A percentile compares a stretch with the other conserved stretches of the same genome.
These are phyloP conservation scores for Cutaneotrichosporon mucoides DNA, from an alignment of 1,284 basidiomycete genomes.

Conservation along the genomic window DNA sequence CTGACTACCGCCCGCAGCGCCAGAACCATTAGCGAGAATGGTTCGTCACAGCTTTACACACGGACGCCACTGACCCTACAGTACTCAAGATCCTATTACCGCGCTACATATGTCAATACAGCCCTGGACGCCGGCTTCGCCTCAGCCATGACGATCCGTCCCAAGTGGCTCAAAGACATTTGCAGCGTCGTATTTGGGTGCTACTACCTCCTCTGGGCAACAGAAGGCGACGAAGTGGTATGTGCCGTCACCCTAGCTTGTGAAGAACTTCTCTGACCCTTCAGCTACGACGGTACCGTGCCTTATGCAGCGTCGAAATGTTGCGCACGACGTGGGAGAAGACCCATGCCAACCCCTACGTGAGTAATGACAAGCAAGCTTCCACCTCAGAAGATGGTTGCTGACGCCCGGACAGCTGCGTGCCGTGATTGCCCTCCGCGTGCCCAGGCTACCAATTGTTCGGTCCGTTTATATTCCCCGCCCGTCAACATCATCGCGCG, in stretches of 20 bases:
- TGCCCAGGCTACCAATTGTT: slow-evolving; percentile 60
- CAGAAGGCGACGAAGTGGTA: slow-evolving; percentile 91
- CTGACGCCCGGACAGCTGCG: slow-evolving; percentile 58
- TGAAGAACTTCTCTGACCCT: neutral
- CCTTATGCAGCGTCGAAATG: slow-evolving; percentile 93
- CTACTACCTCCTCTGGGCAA: slow-evolving; percentile 92
- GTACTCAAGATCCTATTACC: slow-evolving; percentile 88
- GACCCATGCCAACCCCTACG: slow-evolving; percentile 79
- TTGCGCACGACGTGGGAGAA: slow-evolving; percentile 95
- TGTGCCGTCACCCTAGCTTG: slow-evolving; percentile 13
- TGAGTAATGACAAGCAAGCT: slow-evolving; percentile 42
- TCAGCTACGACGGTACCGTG: slow-evolving; percentile 82
- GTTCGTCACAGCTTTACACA: no score
- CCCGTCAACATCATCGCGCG: slow-evolving; percentile 68
- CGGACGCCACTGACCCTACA: no score
- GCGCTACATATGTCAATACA: slow-evolving; percentile 90
- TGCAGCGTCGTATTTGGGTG: slow-evolving; percentile 75
- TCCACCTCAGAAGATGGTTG: neutral
- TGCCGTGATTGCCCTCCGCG: slow-evolving; percentile 59
- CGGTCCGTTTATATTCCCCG: slow-evolving; percentile 74
- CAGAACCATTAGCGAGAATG: slow-evolving; percentile 83
- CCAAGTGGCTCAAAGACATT: slow-evolving; percentile 85
- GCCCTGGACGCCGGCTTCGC: slow-evolving; percentile 97
- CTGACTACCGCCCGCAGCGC: slow-evolving; percentile 57
- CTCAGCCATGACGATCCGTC: slow-evolving; percentile 87